Percentiles rank a stretch among this genome's conserved stretches.
Evolutionary conservation across 352 stramenopile species (phyloP).

Genomic region (Phytophthora capsici): DNA sequence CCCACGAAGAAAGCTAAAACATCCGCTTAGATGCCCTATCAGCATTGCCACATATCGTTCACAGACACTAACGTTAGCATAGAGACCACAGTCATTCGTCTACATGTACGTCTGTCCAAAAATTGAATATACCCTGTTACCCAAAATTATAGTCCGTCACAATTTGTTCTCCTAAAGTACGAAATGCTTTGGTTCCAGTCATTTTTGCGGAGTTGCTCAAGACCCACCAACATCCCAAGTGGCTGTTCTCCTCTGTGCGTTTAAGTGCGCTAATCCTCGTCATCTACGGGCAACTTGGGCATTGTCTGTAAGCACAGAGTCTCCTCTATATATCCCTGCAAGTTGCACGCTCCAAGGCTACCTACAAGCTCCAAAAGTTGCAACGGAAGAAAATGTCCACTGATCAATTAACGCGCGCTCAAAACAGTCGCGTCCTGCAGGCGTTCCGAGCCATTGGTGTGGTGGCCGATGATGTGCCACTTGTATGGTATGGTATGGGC

Average conservation of each 20-base stretch:
- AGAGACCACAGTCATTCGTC: slow-evolving; percentile 9
- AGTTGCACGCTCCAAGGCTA: slow-evolving; percentile 9
- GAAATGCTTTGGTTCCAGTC: slow-evolving; percentile 53
- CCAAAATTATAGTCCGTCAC: slow-evolving; percentile 7
- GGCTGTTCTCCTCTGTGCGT: slow-evolving; percentile 2
- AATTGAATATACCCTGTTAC: neutral
- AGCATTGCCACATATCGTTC: neutral
- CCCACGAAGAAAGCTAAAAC: slow-evolving; percentile 32
- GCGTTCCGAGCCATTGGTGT: slow-evolving; percentile 92
- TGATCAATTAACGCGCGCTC: slow-evolving; percentile 54
- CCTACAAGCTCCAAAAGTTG: slow-evolving; percentile 3
- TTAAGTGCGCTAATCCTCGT: slow-evolving; percentile 10
- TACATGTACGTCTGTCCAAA: no score
- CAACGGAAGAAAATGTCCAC: slow-evolving; percentile 26
- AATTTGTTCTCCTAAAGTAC: slow-evolving; percentile 36
- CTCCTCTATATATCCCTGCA: slow-evolving; percentile 6
- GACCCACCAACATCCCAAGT: slow-evolving; percentile 14
- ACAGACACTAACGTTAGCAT: slow-evolving; percentile 10
- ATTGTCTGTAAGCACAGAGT: slow-evolving; percentile 7
- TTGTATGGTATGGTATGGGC: slow-evolving; percentile 88
- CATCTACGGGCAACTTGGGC: neutral
- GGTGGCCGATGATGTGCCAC: slow-evolving; percentile 87
- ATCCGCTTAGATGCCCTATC: slow-evolving; percentile 21
- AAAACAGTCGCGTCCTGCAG: slow-evolving; percentile 82
- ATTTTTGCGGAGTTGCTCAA: slow-evolving; percentile 40